Base-by-base conservation (phyloP, 345 rosid species). In the Noccaea caerulescens region DNA sequence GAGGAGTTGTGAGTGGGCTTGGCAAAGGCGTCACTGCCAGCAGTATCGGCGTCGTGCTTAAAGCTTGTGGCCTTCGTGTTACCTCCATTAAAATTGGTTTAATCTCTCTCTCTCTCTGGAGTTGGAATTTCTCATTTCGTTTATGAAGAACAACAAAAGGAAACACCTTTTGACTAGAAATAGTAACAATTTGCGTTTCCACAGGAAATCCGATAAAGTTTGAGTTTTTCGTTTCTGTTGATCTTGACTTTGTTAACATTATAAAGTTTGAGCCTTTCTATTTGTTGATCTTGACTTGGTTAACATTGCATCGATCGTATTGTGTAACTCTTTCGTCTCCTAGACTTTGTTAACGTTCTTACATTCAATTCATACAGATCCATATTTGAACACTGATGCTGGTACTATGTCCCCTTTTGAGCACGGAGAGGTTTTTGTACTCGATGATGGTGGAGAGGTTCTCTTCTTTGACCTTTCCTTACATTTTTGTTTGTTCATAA, bases 331-430 rank as follows among this genome's bases (percentile, higher is more conserved):
- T 46, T 46, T 49, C 8, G 55, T 10, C 58, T 36, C 10, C 37
- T 13, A n/a, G n/a, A 38, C 34, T 33, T 34, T 69, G 36, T 47
- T 70, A 30, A 39, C 7, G 18, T 23, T 47, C 37, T 61, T 11
- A 18, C 9, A 10, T 47, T 69, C 7, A 3, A 11, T 10, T 47
- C 1, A 18, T 72, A 72, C 85, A 93, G 98, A 93, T 81, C 98
- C 98, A 47, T 93, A 93, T 77, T 63, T 93, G 69, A 93, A 93
- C 72, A 90, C 87, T 53, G 98, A 93, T 79, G 97, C 98, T 68
- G 98, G 98, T 76, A 93, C 98, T 69, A 93, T 93, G 97, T 93
- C 98, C 53, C 98, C 98, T 16, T 93, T 93, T 55, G 98, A 93
- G 55, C 98, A 93, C 18, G 97, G 98, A 68, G 97, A 93, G 76